Conservation (phyloP, 306 rosid genomes). For the Casuarina cunninghamiana region DNA sequence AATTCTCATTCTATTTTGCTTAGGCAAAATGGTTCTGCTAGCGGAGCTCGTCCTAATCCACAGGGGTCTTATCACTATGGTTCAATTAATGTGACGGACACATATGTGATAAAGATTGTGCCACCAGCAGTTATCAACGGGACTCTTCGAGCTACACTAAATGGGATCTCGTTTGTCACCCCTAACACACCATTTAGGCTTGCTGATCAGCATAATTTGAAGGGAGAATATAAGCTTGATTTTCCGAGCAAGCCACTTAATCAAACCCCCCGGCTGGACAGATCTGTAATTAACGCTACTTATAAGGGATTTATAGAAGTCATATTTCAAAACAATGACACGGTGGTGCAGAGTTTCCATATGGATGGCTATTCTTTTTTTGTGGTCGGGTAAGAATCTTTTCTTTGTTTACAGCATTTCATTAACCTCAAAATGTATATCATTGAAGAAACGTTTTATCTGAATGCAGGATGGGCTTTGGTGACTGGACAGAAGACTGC, state of each 20-base stretch:
- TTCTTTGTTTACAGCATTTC: conserved; percentile 9
- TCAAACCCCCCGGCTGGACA: conserved; percentile 54
- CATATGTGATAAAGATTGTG: conserved; percentile 55
- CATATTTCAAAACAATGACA: conserved; percentile 75
- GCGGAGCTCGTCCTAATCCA: conserved; percentile 99
- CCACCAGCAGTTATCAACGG: conserved; percentile 61
- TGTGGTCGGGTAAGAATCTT: conserved; percentile 65
- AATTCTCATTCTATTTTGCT: conserved; percentile 9
- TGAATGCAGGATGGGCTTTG: conserved; percentile 65
- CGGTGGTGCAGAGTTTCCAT: conserved; percentile 69
- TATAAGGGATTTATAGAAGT: conserved; percentile 85
- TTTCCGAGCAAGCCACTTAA: conserved; percentile 68
- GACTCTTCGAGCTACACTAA: conserved; percentile 55
- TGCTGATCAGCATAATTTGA: conserved; percentile 61
- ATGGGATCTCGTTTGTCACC: conserved; percentile 75
- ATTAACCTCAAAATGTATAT: neutral
- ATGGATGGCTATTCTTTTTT: conserved; percentile 81
- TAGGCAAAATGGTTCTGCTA: conserved; percentile 81
- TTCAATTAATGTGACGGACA: conserved; percentile 72
- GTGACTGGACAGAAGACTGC: conserved; percentile 72
- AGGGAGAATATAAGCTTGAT: conserved; percentile 79
- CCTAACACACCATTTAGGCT: conserved; percentile 79
- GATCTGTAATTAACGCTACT: conserved; percentile 77
- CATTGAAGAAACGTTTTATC: conserved; percentile 22
- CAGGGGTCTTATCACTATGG: conserved; percentile 92